phyloP scores from a whole-genome alignment of 148 eudicot genomes.

The Amaranthus hypochondriacus region DNA sequence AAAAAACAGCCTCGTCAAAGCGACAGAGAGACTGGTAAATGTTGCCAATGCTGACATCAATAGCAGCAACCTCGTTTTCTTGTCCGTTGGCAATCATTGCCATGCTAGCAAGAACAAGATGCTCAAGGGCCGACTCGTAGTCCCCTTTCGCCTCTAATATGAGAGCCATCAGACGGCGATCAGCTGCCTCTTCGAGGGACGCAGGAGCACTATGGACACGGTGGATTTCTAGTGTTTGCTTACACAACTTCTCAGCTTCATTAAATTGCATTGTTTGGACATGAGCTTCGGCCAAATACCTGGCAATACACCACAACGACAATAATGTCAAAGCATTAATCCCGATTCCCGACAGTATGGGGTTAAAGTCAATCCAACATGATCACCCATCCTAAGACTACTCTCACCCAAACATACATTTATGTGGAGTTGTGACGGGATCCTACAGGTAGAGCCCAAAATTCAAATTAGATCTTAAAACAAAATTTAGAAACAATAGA shows the following conservation, averaged over 20 bases:
- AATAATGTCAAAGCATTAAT: neutral
- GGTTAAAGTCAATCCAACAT: neutral
- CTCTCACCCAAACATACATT: neutral
- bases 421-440: neutral
- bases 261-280: constrained; percentile 98
- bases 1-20: constrained; percentile 88
- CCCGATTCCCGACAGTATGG: neutral
- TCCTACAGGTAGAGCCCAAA: too few species aligned
- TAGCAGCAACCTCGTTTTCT: constrained; percentile 89
- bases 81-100: constrained; percentile 98
- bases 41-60: constrained; percentile 92
- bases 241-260: constrained; percentile 79
- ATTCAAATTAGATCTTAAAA: neutral
- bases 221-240: constrained; percentile 89
- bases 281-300: constrained; percentile 96
- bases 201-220: constrained; percentile 90
- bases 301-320: constrained; percentile 22
- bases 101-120: constrained; percentile 97
- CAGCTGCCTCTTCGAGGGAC: constrained; percentile 96
- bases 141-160: constrained; percentile 94
- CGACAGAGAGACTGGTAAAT: constrained; percentile 71
- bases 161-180: constrained; percentile 97
- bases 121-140: constrained; percentile 86
- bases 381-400: neutral
- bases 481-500: neutral